A percentile compares a stretch with the other conserved stretches of the same genome.
Conservation (phyloP, 1,284 basidiomycete species). For the Cryptococcus sp. region DNA sequence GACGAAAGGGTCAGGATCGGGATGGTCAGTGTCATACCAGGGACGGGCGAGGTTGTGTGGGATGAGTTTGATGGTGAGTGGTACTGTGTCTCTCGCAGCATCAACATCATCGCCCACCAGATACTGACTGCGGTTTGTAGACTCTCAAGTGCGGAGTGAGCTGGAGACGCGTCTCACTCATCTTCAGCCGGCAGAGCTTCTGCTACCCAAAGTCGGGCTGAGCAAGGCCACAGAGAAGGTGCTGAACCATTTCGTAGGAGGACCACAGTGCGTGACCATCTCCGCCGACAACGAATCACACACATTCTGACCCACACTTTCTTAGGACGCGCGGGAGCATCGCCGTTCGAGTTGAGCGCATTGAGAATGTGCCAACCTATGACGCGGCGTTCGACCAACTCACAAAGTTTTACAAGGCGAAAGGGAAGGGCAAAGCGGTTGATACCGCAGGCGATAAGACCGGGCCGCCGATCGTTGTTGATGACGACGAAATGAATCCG, state of each 20-base stretch:
- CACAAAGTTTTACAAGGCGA: slow-evolving; percentile 63
- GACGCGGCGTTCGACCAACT: slow-evolving; percentile 70
- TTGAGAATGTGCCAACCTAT: slow-evolving; percentile 60
- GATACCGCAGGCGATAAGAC: too few relatives aligned
- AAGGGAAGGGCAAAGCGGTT: slow-evolving; percentile 27
- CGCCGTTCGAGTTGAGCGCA: slow-evolving; percentile 61
- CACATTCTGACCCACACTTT: slow-evolving; percentile 14
- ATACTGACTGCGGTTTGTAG: slow-evolving; percentile 46
- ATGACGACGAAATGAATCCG: too few relatives aligned
- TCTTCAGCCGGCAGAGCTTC: slow-evolving; percentile 74
- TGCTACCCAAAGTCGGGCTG: slow-evolving; percentile 63
- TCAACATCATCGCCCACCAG: too few relatives aligned
- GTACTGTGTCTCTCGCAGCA: background rate
- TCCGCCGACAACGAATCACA: too few relatives aligned
- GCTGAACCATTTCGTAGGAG: slow-evolving; percentile 63
- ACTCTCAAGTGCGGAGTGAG: slow-evolving; percentile 78
- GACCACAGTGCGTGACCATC: slow-evolving; percentile 22
- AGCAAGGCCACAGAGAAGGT: slow-evolving; percentile 74
- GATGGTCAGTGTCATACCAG: slow-evolving; percentile 75
- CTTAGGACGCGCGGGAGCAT: slow-evolving; percentile 35
- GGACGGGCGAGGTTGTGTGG: slow-evolving; percentile 87
- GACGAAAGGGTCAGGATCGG: slow-evolving; percentile 65
- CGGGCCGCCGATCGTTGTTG: too few relatives aligned
- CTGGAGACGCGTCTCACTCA: slow-evolving; percentile 79
- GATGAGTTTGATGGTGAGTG: slow-evolving; percentile 76